Evolutionary conservation across 345 rosid genomes (phyloP).

Genomic region (Crucihimalaya himalaica): DNA sequence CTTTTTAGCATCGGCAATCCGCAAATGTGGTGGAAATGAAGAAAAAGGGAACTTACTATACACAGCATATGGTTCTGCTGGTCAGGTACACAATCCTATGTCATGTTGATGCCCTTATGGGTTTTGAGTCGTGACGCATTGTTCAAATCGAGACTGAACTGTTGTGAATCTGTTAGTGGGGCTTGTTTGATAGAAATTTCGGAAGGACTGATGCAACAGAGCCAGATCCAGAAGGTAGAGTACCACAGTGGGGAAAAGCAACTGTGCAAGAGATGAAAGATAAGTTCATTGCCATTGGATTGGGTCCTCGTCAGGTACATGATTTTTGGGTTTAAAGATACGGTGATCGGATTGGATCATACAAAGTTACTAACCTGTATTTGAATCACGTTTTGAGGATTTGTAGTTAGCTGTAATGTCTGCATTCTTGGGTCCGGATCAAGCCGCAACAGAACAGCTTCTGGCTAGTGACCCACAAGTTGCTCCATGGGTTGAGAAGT

Average conservation of each 20-base stretch:
- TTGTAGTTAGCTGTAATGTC: constrained; percentile 88
- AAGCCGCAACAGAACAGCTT: constrained; percentile 69
- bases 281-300: constrained; percentile 72
- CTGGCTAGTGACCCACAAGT: constrained; percentile 70
- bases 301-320: constrained; percentile 93
- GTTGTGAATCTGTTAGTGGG: constrained; percentile 59
- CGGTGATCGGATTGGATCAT: neutral
- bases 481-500: constrained; percentile 81
- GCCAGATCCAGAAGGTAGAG: constrained; percentile 83
- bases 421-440: constrained; percentile 95
- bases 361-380: neutral
- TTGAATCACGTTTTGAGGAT: neutral
- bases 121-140: neutral
- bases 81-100: constrained; percentile 61
- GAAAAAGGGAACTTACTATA: constrained; percentile 75
- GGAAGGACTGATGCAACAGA: constrained; percentile 73
- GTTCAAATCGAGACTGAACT: neutral
- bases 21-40: constrained; percentile 92
- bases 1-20: constrained; percentile 80
- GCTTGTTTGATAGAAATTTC: constrained; percentile 79
- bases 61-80: constrained; percentile 78
- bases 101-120: neutral
- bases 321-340: neutral
- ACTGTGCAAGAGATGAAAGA: constrained; percentile 89
- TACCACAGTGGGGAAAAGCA: constrained; percentile 80